A percentile compares a stretch with the other conserved stretches of the same genome.
phyloP scores from a whole-genome alignment of 2,329 filamentous ascomycete genomes.

The Aspergillus costaricaensis region DNA sequence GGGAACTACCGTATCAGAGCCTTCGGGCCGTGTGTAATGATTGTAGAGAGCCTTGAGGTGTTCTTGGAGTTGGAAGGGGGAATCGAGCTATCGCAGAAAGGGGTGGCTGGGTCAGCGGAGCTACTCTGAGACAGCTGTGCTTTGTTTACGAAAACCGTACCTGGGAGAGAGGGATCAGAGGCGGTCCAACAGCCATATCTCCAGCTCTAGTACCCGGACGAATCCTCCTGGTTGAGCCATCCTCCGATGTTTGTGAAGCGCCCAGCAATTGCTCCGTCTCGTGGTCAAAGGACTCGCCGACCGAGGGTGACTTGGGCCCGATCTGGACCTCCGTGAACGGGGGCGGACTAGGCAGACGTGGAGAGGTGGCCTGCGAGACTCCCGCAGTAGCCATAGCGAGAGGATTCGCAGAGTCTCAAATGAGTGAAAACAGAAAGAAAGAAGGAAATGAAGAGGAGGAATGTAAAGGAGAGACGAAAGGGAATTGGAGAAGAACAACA shows the following conservation, averaged over 20 bases:
- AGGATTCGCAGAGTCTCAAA: constrained; percentile 9
- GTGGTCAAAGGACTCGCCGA: constrained; percentile 61
- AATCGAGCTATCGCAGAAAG: constrained; percentile 71
- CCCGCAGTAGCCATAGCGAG: constrained; percentile 47
- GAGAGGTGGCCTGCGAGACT: constrained; percentile 69
- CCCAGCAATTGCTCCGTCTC: constrained; percentile 59
- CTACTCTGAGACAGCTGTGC: constrained; percentile 1
- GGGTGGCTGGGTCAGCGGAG: constrained; percentile 9
- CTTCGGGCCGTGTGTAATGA: constrained; percentile 67
- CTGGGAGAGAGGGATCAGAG: constrained; percentile 80
- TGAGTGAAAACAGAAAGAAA: constrained; percentile 13
- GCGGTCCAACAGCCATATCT: constrained; percentile 91
- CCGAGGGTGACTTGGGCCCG: constrained; percentile 72
- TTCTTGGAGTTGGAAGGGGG: constrained; percentile 94
- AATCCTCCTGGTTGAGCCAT: constrained; percentile 79
- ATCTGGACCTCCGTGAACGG: constrained; percentile 94
- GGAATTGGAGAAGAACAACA: constrained; percentile 10
- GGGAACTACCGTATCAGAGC: constrained; percentile 63
- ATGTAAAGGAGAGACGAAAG: not conserved
- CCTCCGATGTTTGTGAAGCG: constrained; percentile 61
- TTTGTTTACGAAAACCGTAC: constrained; percentile 50
- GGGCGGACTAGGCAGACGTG: constrained; percentile 90
- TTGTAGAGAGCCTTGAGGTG: constrained; percentile 92
- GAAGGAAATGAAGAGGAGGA: not conserved
- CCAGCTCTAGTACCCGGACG: constrained; percentile 87